Conservation (phyloP, 2,329 filamentous ascomycete species). For the Fonsecaea monophora region DNA sequence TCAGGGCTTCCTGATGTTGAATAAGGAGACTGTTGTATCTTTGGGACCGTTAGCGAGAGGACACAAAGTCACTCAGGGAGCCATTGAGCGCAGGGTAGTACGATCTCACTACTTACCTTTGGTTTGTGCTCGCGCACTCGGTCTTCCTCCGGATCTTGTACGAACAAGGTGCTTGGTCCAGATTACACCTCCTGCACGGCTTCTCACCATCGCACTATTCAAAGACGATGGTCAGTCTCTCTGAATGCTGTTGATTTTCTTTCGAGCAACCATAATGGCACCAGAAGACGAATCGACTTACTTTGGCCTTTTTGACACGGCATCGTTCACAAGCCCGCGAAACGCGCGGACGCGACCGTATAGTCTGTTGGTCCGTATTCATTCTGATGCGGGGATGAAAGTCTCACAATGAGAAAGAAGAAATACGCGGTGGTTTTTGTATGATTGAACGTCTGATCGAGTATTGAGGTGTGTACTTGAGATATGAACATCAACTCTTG, state of each 20-base stretch:
- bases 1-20: slow-evolving; percentile 28
- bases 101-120: slow-evolving; percentile 18
- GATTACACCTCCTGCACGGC: slow-evolving; percentile 31
- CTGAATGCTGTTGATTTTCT: not conserved
- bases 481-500: not conserved
- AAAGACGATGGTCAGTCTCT: not conserved
- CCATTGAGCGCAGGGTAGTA: not conserved
- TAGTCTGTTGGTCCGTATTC: slow-evolving; percentile 18
- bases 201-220: slow-evolving; percentile 30
- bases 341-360: slow-evolving; percentile 20
- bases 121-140: slow-evolving; percentile 21
- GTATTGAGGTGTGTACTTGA: not conserved
- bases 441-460: not conserved
- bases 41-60: slow-evolving; percentile 4
- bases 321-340: slow-evolving; percentile 30
- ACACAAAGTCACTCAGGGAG: not conserved
- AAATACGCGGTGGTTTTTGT: not conserved
- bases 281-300: not conserved
- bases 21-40: slow-evolving; percentile 30
- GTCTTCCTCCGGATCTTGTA: slow-evolving; percentile 28
- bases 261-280: not conserved
- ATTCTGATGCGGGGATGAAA: not conserved
- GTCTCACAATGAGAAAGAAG: not conserved
- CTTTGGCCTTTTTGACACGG: slow-evolving; percentile 30
- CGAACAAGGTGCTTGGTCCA: slow-evolving; percentile 29